Evolutionary conservation across 2,329 filamentous ascomycete genomes (phyloP).

Genomic region (Pseudocercospora vitis): DNA sequence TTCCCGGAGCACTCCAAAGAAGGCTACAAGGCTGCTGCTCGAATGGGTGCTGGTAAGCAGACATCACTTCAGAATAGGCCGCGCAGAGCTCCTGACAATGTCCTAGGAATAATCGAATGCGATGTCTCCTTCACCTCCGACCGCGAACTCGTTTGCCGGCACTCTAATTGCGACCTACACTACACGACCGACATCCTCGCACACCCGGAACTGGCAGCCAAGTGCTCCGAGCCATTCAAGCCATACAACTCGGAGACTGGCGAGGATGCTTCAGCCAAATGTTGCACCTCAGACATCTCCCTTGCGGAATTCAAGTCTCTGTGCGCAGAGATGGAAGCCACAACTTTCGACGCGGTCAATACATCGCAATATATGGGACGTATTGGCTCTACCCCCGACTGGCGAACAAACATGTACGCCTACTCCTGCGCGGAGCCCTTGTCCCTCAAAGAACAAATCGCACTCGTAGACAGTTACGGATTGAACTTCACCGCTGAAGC

Average conservation of each 20-base stretch:
- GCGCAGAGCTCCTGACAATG: not conserved
- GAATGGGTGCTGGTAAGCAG: slow-evolving; percentile 61
- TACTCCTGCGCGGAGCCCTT: slow-evolving; percentile 62
- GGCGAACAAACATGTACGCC: slow-evolving; percentile 65
- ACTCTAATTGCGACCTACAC: slow-evolving; percentile 67
- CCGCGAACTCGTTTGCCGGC: slow-evolving; percentile 65
- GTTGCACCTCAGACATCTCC: slow-evolving; percentile 72
- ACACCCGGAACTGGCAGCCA: slow-evolving; percentile 61
- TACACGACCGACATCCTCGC: slow-evolving; percentile 67
- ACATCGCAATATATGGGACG: slow-evolving; percentile 53
- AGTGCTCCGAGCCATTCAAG: slow-evolving; percentile 63
- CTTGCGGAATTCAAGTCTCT: slow-evolving; percentile 65
- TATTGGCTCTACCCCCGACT: slow-evolving; percentile 51
- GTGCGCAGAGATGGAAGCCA: slow-evolving; percentile 70
- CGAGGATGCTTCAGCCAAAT: slow-evolving; percentile 60
- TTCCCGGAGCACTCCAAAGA: slow-evolving; percentile 65
- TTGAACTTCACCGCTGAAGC: slow-evolving; percentile 67
- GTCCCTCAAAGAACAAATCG: slow-evolving; percentile 63
- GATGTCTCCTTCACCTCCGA: slow-evolving; percentile 68
- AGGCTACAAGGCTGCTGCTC: slow-evolving; percentile 61
- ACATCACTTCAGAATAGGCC: not conserved
- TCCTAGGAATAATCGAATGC: slow-evolving; percentile 59
- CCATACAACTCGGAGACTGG: slow-evolving; percentile 41
- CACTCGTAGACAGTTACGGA: slow-evolving; percentile 57
- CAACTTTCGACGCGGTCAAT: slow-evolving; percentile 59